These are phyloP conservation scores for Mesembryanthemum crystallinum DNA, from an alignment of 148 eudicot genomes.

Conservation along the genomic window DNA sequence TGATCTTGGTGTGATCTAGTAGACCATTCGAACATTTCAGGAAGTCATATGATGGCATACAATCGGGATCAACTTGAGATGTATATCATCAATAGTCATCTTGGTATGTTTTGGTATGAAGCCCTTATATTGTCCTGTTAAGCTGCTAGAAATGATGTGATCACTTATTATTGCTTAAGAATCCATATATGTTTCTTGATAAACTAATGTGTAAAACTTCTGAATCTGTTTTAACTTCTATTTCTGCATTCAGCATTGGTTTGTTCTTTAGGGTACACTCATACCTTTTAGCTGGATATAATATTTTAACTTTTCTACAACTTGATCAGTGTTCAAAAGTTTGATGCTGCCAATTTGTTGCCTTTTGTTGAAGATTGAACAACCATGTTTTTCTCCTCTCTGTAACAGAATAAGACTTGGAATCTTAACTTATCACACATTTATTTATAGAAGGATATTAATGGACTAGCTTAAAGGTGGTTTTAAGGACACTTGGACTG, in stretches of 20 bases:
- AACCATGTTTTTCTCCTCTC: neutral
- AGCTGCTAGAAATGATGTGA: too few relatives aligned
- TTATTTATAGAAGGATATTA: too few relatives aligned
- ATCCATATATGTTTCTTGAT: too few relatives aligned
- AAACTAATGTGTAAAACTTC: neutral
- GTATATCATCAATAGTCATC: too few relatives aligned
- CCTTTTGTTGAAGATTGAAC: neutral
- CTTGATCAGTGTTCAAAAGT: neutral
- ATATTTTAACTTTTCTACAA: neutral
- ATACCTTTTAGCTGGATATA: too few relatives aligned
- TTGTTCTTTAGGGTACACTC: neutral
- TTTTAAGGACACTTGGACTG: neutral
- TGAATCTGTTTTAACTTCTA: neutral
- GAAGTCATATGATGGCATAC: too few relatives aligned
- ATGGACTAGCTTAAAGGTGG: neutral
- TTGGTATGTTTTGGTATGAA: too few relatives aligned
- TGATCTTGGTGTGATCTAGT: constrained; percentile 18
- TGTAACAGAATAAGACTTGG: neutral
- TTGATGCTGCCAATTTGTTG: neutral
- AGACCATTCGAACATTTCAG: too few relatives aligned
- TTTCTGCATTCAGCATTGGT: too few relatives aligned
- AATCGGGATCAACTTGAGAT: too few relatives aligned
- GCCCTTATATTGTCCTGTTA: too few relatives aligned
- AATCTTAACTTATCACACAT: neutral
- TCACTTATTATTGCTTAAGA: too few relatives aligned